A percentile compares a stretch with the other conserved stretches of the same genome.
Conservation (phyloP, 202 grass and related monocot genomes). For the Bolboschoenoplectus hybrid region DNA sequence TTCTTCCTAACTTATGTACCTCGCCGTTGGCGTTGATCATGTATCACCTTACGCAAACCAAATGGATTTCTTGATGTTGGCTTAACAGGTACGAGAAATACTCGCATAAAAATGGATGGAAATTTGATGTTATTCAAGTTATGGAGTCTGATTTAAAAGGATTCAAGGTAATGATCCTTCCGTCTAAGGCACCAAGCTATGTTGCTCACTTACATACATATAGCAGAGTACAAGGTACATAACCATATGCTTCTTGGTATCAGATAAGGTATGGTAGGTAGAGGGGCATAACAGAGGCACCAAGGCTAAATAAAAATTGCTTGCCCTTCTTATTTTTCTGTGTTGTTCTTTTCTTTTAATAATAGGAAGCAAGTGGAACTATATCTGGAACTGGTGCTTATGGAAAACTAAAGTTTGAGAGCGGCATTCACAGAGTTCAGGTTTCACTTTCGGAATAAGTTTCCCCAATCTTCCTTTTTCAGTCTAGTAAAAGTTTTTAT, state of each 20-base stretch:
- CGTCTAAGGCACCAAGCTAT: background rate
- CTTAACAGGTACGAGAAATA: slow-evolving; percentile 78
- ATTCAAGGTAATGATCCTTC: slow-evolving; percentile 69
- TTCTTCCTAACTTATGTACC: slow-evolving; percentile 25
- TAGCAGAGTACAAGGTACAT: too few relatives aligned
- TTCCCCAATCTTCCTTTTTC: background rate
- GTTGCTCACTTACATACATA: background rate
- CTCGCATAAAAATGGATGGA: slow-evolving; percentile 85
- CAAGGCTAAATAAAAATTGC: background rate
- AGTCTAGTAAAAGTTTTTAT: background rate
- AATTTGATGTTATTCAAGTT: slow-evolving; percentile 81
- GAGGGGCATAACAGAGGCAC: too few relatives aligned
- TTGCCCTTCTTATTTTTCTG: slow-evolving; percentile 21
- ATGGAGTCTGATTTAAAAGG: slow-evolving; percentile 90
- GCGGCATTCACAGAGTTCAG: slow-evolving; percentile 96
- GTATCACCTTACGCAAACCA: background rate
- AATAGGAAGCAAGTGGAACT: slow-evolving; percentile 91
- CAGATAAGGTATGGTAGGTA: too few relatives aligned
- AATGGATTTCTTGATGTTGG: slow-evolving; percentile 38
- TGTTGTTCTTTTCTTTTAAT: slow-evolving; percentile 22
- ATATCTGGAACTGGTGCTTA: slow-evolving; percentile 83
- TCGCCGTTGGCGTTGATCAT: background rate
- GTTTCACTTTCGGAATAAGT: slow-evolving; percentile 39
- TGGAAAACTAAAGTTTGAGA: slow-evolving; percentile 91
- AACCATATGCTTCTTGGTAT: background rate